Conservation (phyloP, 371 early-diverging fungal genomes). For the Apophysomyces ossiformis region DNA sequence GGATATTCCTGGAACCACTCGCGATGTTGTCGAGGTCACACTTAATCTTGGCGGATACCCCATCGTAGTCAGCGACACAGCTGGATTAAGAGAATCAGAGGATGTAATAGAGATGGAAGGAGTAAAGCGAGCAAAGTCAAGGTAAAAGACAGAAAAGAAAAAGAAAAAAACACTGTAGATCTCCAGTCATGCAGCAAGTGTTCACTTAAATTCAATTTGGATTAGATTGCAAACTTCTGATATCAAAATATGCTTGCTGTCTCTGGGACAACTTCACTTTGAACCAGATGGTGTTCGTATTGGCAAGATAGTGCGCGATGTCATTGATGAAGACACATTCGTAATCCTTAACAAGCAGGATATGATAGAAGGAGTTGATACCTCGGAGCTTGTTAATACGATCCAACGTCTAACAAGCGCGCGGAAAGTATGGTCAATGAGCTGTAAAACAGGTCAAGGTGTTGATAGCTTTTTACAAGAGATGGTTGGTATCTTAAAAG, state of each 20-base stretch:
- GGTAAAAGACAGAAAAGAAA: slow-evolving; percentile 22
- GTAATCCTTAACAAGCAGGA: slow-evolving; percentile 76
- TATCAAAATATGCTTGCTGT: slow-evolving; percentile 56
- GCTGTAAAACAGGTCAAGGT: slow-evolving; percentile 68
- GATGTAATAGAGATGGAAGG: slow-evolving; percentile 80
- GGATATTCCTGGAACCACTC: slow-evolving; percentile 79
- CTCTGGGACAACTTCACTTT: slow-evolving; percentile 19
- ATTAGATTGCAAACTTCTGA: slow-evolving; percentile 45
- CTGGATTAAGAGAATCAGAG: slow-evolving; percentile 69
- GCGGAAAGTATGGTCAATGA: slow-evolving; percentile 55
- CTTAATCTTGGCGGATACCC: slow-evolving; percentile 81
- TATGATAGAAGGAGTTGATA: slow-evolving; percentile 21
- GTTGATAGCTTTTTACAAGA: slow-evolving; percentile 56
- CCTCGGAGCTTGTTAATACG: slow-evolving; percentile 5
- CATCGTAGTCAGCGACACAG: slow-evolving; percentile 77
- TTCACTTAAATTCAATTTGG: slow-evolving; percentile 2
- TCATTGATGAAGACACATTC: slow-evolving; percentile 61
- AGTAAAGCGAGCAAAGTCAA: slow-evolving; percentile 64
- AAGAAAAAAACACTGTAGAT: no score
- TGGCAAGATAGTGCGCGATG: slow-evolving; percentile 48
- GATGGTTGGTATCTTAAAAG: slow-evolving; percentile 58
- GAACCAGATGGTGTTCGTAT: slow-evolving; percentile 19
- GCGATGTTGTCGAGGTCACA: slow-evolving; percentile 79
- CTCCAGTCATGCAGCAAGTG: background rate
- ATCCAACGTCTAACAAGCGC: slow-evolving; percentile 24